Conservation (phyloP, 176 grass and related monocot genomes). For the Oryza rufipogon region DNA sequence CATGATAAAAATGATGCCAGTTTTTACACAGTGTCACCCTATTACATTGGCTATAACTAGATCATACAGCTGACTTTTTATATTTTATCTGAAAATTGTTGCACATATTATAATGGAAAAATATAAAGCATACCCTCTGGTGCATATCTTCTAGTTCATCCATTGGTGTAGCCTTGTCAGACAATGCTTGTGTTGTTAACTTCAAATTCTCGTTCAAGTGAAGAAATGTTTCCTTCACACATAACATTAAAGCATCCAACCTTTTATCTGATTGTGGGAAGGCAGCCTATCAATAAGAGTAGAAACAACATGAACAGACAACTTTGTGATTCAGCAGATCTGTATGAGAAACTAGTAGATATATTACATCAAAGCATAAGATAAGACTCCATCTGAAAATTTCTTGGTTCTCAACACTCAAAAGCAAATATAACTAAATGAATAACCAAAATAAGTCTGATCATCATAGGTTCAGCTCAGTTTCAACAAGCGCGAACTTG, state of each 20-base stretch:
- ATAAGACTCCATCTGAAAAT: not conserved
- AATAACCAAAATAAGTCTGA: not conserved
- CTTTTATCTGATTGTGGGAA: slow-evolving; percentile 89
- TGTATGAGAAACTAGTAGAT: slow-evolving; percentile 23
- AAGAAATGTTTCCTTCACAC: slow-evolving; percentile 84
- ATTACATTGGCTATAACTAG: not conserved
- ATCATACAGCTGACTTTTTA: not conserved
- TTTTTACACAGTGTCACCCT: not conserved
- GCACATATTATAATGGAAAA: slow-evolving; percentile 17
- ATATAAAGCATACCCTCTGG: slow-evolving; percentile 72
- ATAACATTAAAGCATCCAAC: slow-evolving; percentile 94
- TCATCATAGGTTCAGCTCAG: not conserved
- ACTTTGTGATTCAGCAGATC: not conserved
- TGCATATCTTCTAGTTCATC: slow-evolving; percentile 98
- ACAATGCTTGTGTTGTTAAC: slow-evolving; percentile 79
- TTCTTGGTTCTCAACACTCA: not conserved
- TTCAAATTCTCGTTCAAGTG: slow-evolving; percentile 91
- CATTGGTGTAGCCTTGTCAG: slow-evolving; percentile 81
- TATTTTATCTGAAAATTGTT: slow-evolving; percentile 17
- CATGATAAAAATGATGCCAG: not conserved
- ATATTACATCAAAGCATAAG: not conserved
- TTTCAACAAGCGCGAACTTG: not conserved
- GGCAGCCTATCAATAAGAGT: slow-evolving; percentile 67
- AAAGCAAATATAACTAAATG: not conserved
- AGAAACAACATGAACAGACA: slow-evolving; percentile 7